These are phyloP conservation scores for Chalciporus sphaerocephalus DNA, from an alignment of 768 basidiomycete genomes.

Conservation along the genomic window DNA sequence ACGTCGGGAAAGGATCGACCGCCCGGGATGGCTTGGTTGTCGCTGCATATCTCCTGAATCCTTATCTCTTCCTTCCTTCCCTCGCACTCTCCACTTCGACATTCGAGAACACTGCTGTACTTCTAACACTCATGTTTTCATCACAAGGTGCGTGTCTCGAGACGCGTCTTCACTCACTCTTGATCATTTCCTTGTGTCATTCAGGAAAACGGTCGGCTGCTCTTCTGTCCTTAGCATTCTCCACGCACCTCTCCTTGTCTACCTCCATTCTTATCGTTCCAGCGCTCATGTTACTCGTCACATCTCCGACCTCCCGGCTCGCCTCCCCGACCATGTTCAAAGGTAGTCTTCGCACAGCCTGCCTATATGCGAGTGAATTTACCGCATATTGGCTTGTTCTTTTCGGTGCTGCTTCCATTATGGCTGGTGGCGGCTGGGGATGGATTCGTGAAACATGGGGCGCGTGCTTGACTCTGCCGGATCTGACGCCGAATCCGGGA, in stretches of 20 bases:
- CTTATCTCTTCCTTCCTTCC: conserved; percentile 77
- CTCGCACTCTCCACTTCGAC: conserved; percentile 79
- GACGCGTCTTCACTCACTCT: neutral
- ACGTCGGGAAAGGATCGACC: conserved; percentile 35
- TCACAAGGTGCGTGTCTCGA: conserved; percentile 46
- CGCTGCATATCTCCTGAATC: conserved; percentile 77
- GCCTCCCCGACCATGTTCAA: conserved; percentile 49
- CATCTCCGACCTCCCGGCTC: conserved; percentile 60
- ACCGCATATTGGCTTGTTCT: conserved; percentile 46
- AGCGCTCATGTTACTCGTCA: conserved; percentile 57
- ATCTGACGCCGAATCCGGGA: conserved; percentile 90
- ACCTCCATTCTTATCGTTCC: conserved; percentile 66
- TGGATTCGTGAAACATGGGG: conserved; percentile 86
- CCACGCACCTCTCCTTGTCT: conserved; percentile 69
- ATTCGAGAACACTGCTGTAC: conserved; percentile 70
- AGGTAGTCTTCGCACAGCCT: conserved; percentile 5
- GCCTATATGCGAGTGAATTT: conserved; percentile 45
- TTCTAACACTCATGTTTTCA: conserved; percentile 68
- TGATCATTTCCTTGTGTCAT: neutral
- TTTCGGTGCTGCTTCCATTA: conserved; percentile 41
- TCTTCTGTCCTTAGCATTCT: conserved; percentile 64
- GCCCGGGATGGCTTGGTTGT: conserved; percentile 59
- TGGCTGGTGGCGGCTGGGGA: conserved; percentile 54
- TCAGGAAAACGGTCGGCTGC: conserved; percentile 57
- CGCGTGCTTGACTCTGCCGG: conserved; percentile 72